Conservation (phyloP, 805 yeast genomes). For the Zygoascus flipseniorum region DNA sequence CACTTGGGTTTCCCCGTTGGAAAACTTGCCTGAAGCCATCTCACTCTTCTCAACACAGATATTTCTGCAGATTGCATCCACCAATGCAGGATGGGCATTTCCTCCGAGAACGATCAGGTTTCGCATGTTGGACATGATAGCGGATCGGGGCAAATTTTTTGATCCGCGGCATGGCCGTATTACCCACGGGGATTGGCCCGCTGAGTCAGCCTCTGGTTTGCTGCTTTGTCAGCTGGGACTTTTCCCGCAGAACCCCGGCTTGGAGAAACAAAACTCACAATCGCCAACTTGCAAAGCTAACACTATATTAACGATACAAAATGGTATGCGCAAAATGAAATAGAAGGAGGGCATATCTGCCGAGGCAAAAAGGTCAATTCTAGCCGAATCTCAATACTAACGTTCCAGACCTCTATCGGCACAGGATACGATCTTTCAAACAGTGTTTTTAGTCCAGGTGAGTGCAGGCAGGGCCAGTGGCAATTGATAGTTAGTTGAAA, state of each 20-base stretch:
- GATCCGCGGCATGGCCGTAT: background rate
- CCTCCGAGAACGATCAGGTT: constrained; percentile 88
- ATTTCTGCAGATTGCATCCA: constrained; percentile 65
- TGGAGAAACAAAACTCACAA: no score
- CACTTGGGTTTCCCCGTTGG: constrained; percentile 88
- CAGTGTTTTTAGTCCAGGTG: constrained; percentile 81
- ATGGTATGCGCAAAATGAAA: no score
- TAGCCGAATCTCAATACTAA: background rate
- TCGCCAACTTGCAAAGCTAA: no score
- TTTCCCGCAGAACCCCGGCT: no score
- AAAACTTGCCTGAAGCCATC: constrained; percentile 36
- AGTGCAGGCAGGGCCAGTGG: constrained; percentile 17
- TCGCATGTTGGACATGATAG: constrained; percentile 41
- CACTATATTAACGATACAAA: no score
- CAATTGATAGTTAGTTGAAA: no score
- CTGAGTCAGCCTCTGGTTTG: no score
- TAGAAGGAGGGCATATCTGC: no score
- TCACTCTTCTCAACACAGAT: constrained; percentile 66
- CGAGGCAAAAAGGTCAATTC: no score
- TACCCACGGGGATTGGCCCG: no score
- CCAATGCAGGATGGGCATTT: constrained; percentile 74
- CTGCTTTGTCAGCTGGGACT: no score
- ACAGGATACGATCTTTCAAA: constrained; percentile 98
- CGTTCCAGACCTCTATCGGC: constrained; percentile 76
- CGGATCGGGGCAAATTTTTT: background rate